These are phyloP conservation scores for Erodium chrysanthum DNA, from an alignment of 441 rosid genomes.

Conservation along the genomic window DNA sequence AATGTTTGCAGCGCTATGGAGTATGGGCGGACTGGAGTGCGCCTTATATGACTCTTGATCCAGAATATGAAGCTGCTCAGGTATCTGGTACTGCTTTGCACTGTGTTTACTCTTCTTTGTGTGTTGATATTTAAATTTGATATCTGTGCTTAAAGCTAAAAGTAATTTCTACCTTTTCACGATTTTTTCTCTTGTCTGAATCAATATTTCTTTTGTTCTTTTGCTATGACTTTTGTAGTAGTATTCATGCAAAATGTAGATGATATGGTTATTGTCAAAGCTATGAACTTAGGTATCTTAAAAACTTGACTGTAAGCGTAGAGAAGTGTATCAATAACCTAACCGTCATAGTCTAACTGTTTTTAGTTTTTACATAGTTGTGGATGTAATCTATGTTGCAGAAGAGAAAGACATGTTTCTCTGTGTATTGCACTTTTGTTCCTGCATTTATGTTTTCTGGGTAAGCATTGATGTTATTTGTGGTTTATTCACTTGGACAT, in stretches of 20 bases:
- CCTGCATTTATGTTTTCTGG: background rate
- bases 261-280: no score
- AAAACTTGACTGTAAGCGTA: background rate
- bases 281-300: background rate
- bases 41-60: conserved; percentile 87
- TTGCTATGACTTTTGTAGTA: background rate
- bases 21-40: conserved; percentile 94
- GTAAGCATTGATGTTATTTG: background rate
- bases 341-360: background rate
- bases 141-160: conserved; percentile 9
- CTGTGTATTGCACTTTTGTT: background rate
- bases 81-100: conserved; percentile 36
- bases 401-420: background rate
- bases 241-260: background rate
- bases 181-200: background rate
- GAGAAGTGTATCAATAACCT: background rate
- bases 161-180: background rate
- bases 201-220: background rate
- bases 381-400: background rate
- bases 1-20: conserved; percentile 75
- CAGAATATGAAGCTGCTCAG: conserved; percentile 95
- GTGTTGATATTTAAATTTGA: background rate
- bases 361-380: background rate
- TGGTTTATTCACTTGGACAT: conserved; percentile 12
- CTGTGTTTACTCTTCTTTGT: conserved; percentile 11